phyloP scores from a whole-genome alignment of 306 rosid genomes.

The Gleditsia sinensis region DNA sequence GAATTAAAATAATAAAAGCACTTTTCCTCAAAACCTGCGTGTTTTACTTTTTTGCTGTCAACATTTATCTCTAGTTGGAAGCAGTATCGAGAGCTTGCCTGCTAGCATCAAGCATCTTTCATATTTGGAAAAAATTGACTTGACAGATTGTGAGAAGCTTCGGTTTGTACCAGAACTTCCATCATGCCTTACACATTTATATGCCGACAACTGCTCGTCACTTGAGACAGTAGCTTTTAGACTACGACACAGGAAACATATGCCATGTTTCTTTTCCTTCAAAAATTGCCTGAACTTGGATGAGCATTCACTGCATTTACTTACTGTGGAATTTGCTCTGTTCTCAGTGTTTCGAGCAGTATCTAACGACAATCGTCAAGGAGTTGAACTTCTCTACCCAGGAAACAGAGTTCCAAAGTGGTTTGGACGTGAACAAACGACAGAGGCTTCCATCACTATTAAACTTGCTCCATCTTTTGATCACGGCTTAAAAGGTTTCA shows the following conservation, averaged over 20 bases:
- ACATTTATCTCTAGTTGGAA: neutral
- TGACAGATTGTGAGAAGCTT: neutral
- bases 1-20: too few species aligned
- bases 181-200: neutral
- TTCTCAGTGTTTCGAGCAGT: neutral
- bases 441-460: neutral
- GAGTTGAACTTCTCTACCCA: neutral
- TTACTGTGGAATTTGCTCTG: neutral
- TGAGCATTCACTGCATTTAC: neutral
- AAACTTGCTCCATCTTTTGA: neutral
- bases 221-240: neutral
- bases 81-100: neutral
- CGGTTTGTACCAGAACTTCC: conserved; percentile 17
- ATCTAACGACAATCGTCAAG: too few species aligned
- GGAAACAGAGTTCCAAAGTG: neutral
- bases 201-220: neutral
- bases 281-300: neutral
- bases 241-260: neutral
- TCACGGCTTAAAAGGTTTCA: neutral
- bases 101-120: neutral
- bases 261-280: too few species aligned
- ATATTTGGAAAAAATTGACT: neutral
- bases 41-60: too few species aligned
- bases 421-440: neutral
- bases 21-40: too few species aligned